Percentiles rank a stretch among this genome's conserved stretches.
phyloP scores from a whole-genome alignment of 805 yeast genomes.

The Candida tammaniensis region DNA sequence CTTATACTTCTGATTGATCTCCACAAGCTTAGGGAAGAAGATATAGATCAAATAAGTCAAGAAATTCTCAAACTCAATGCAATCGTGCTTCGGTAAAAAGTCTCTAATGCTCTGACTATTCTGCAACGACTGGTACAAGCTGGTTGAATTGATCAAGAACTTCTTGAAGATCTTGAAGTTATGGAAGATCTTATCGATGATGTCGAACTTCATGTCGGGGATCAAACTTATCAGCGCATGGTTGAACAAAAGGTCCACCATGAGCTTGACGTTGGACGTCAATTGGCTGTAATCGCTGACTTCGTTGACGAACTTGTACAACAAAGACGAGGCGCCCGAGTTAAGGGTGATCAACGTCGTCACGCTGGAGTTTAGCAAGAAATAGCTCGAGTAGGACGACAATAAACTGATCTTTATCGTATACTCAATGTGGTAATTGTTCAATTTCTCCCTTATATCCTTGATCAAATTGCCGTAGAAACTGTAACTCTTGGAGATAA shows the following conservation, averaged over 20 bases:
- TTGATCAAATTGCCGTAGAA: constrained; percentile 36
- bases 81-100: constrained; percentile 15
- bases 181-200: constrained; percentile 23
- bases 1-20: constrained; percentile 19
- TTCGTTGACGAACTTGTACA: constrained; percentile 23
- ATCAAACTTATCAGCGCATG: constrained; percentile 15
- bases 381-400: constrained; percentile 33
- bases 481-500: constrained; percentile 29
- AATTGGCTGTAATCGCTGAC: constrained; percentile 11
- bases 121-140: constrained; percentile 12
- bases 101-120: constrained; percentile 12
- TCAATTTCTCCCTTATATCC: constrained; percentile 30
- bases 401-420: constrained; percentile 34
- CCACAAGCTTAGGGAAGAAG: constrained; percentile 24
- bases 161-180: constrained; percentile 26
- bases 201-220: constrained; percentile 34
- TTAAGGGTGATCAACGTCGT: constrained; percentile 32
- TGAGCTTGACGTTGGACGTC: constrained; percentile 8
- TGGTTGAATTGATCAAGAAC: constrained; percentile 17
- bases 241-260: constrained; percentile 9
- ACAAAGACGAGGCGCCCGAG: constrained; percentile 32
- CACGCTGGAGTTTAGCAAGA: constrained; percentile 30
- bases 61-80: constrained; percentile 29
- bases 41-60: constrained; percentile 23
- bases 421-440: constrained; percentile 28